Percentiles rank a stretch among this genome's conserved stretches.
phyloP scores from a whole-genome alignment of 345 rosid genomes.

The Tarenaya hassleriana region DNA sequence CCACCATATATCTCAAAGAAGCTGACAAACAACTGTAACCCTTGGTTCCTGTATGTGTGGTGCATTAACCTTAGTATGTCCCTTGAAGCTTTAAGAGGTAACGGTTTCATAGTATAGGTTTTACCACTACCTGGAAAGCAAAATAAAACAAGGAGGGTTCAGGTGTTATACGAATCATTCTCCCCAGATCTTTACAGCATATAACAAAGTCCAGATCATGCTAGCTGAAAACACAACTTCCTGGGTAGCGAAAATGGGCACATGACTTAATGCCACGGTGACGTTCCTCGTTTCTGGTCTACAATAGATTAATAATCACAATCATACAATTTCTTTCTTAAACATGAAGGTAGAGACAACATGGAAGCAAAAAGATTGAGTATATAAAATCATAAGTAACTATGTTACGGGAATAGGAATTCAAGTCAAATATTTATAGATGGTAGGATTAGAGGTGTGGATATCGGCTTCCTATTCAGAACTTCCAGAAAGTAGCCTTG shows the following conservation, averaged over 20 bases:
- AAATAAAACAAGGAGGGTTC: conserved; percentile 2
- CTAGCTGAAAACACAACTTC: no score
- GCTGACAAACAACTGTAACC: conserved; percentile 86
- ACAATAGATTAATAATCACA: no score
- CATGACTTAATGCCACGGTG: no score
- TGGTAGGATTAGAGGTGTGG: conserved; percentile 13
- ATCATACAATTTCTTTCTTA: no score
- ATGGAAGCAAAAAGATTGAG: no score
- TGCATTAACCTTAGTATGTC: conserved; percentile 96
- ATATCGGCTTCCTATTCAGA: conserved; percentile 10
- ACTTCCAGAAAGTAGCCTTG: conserved; percentile 1
- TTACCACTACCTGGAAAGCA: conserved; percentile 82
- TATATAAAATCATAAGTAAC: no score
- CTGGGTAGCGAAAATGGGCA: no score
- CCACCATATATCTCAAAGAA: conserved; percentile 98
- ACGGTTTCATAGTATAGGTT: conserved; percentile 93
- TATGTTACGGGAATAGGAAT: background rate
- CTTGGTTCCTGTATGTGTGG: conserved; percentile 90
- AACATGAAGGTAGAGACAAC: no score
- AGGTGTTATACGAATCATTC: background rate
- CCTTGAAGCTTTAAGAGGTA: conserved; percentile 89
- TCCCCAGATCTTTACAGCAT: no score
- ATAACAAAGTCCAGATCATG: no score
- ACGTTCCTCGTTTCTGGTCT: no score
- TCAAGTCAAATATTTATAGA: conserved; percentile 12